Evolutionary conservation across 2,329 filamentous ascomycete species (phyloP).

Genomic region (Exophiala aquamarina): DNA sequence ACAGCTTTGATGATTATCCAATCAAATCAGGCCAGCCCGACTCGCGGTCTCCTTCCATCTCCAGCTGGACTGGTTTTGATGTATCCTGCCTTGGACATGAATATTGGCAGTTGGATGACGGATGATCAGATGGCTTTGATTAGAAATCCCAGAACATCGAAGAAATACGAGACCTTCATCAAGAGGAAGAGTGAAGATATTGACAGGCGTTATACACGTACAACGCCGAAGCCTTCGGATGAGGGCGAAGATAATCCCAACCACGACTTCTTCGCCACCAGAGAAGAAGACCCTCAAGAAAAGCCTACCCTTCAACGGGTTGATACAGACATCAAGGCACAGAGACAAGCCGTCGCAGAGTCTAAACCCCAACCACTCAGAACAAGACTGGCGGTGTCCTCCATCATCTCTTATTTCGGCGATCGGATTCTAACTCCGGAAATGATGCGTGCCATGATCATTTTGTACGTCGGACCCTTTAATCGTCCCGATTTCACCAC

Average conservation of each 20-base stretch:
- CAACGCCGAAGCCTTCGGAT: conserved; percentile 78
- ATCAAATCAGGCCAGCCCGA: conserved; percentile 47
- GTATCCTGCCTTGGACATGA: conserved; percentile 92
- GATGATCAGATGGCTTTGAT: conserved; percentile 97
- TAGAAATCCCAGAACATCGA: conserved; percentile 66
- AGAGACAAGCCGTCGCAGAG: conserved; percentile 35
- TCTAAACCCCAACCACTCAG: conserved; percentile 56
- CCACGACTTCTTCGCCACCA: conserved; percentile 32
- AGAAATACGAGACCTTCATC: conserved; percentile 67
- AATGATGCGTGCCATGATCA: conserved; percentile 99
- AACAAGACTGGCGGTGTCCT: conserved; percentile 89
- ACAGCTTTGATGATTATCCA: conserved; percentile 89
- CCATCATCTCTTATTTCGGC: conserved; percentile 98
- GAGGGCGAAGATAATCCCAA: conserved; percentile 57
- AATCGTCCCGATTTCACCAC: conserved; percentile 89
- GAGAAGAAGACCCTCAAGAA: conserved; percentile 26
- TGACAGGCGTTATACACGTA: conserved; percentile 63
- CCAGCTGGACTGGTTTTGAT: conserved; percentile 82
- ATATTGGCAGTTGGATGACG: conserved; percentile 98
- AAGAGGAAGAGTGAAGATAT: conserved; percentile 78
- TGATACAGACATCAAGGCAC: conserved; percentile 33
- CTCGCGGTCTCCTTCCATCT: conserved; percentile 62
- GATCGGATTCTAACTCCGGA: conserved; percentile 92
- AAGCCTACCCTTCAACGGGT: conserved; percentile 28
- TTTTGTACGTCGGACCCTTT: conserved; percentile 91